A percentile compares a stretch with the other conserved stretches of the same genome.
Conservation (phyloP, 1,284 basidiomycete genomes). For the Microbotryum saponariae region DNA sequence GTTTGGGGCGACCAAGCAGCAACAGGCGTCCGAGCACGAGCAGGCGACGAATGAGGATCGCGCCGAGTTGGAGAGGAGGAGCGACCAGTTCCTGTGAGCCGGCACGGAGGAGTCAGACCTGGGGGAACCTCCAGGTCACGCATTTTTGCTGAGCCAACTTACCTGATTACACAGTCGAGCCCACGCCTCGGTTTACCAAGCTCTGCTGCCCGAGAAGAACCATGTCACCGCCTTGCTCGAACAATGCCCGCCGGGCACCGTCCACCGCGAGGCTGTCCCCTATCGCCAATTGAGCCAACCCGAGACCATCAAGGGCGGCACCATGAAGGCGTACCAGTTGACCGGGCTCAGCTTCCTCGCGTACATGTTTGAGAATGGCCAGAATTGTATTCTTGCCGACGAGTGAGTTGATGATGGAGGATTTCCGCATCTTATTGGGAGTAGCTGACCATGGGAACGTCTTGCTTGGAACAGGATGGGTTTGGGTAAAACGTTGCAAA, state of each 20-base stretch:
- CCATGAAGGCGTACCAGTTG: conserved; percentile 26
- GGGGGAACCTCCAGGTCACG: not conserved
- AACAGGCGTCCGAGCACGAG: not conserved
- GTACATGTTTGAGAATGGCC: conserved; percentile 8
- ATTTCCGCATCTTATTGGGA: not conserved
- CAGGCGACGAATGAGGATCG: not conserved
- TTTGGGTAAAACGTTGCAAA: conserved; percentile 59
- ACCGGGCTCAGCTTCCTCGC: conserved; percentile 21
- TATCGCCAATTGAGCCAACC: conserved; percentile 10
- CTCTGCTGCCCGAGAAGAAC: conserved; percentile 12
- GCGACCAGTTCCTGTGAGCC: conserved; percentile 5
- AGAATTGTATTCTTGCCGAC: conserved; percentile 22
- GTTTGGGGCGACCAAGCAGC: not conserved
- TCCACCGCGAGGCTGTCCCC: not conserved
- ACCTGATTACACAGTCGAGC: not conserved
- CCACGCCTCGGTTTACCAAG: conserved; percentile 4
- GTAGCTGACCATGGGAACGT: conserved; percentile 5
- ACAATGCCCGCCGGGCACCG: not conserved
- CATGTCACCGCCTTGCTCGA: conserved; percentile 10
- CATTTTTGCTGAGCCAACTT: not conserved
- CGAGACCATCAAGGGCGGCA: conserved; percentile 2
- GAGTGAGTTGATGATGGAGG: conserved; percentile 5
- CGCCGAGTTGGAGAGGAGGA: conserved; percentile 3
- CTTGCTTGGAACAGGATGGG: conserved; percentile 45
- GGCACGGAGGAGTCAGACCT: not conserved